Base-by-base conservation (phyloP, 1,284 basidiomycete genomes). In the Leccinum insolens region DNA sequence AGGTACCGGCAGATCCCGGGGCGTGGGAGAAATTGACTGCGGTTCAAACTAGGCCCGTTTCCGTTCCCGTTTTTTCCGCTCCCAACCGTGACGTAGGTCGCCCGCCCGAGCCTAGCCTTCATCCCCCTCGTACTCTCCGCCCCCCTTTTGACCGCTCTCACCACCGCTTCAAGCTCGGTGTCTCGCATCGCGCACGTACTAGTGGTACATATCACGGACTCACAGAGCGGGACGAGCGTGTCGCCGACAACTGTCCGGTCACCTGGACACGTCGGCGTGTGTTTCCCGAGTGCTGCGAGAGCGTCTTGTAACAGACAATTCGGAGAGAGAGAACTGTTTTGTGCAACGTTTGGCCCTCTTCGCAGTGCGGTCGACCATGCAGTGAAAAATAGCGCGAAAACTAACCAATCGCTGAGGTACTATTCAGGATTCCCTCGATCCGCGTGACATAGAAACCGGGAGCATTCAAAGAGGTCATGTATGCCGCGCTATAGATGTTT, bases 351-450 rank as follows among this genome's bases (percentile, higher is more conserved):
- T 11, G 60, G 65, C n/a, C 17, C 20, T 37, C 68, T 37, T 34
- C 64, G 64, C 17, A 81, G 72, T 4, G 79, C 76, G 28, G 58
- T 68, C 6, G 71, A 70, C 76, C 77, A 79, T 68, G 65, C 74
- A 11, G 84, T 83, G 68, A 89, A 82, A 77, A 85, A 88, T 63
- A 88, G 84, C 1, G 83, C 83, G 57, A 87, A 85, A 62, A 88
- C 83, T 85, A 34, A 34, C 8, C 31, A n/a, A 61, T 22, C 0
- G 9, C 46, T 9, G n/a, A 49, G 8, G 22, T 64, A 69, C 70
- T 58, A 41, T 73, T 72, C 14, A 68, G 59, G 39, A 66, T 70
- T 34, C 58, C 68, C 22, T 75, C 58, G 28, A 68, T 63, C 34
- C 66, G 68, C 17, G 71, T 71, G 28, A 76, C 68, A 71, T 84